Evolutionary conservation across 371 early-diverging fungal genomes (phyloP).

Genomic region (Parasitella parasitica): DNA sequence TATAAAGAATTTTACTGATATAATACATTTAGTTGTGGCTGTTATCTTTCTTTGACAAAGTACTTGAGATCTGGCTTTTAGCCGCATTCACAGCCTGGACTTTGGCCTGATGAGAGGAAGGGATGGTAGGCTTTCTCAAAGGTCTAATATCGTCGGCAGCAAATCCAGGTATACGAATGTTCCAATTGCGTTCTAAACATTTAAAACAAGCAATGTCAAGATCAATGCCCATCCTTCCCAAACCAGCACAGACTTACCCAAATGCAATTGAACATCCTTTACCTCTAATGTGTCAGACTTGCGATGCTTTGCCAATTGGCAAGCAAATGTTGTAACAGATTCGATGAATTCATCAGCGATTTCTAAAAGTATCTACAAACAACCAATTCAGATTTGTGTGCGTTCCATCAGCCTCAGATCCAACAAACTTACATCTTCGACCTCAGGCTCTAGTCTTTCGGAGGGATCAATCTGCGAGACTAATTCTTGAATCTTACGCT

Average conservation of each 20-base stretch:
- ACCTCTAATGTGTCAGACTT: slow-evolving; percentile 82
- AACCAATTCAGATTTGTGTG: background rate
- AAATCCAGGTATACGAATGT: slow-evolving; percentile 91
- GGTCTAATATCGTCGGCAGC: slow-evolving; percentile 82
- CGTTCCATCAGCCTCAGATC: background rate
- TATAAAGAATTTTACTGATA: too few species aligned
- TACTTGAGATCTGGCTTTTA: slow-evolving; percentile 31
- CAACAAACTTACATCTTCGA: slow-evolving; percentile 71
- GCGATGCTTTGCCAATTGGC: slow-evolving; percentile 90
- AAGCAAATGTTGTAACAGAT: slow-evolving; percentile 81
- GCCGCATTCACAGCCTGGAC: slow-evolving; percentile 67
- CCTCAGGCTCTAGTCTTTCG: slow-evolving; percentile 85
- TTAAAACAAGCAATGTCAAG: too few species aligned
- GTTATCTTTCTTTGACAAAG: background rate
- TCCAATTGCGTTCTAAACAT: slow-evolving; percentile 85
- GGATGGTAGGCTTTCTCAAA: slow-evolving; percentile 66
- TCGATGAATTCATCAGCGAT: slow-evolving; percentile 94
- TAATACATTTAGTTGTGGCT: background rate
- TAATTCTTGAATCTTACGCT: slow-evolving; percentile 86
- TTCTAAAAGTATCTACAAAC: slow-evolving; percentile 71
- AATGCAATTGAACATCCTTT: slow-evolving; percentile 88
- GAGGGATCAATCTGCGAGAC: slow-evolving; percentile 86
- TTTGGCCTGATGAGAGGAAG: slow-evolving; percentile 65
- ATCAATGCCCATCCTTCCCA: too few species aligned
- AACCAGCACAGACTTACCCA: too few species aligned